phyloP scores from a whole-genome alignment of 345 rosid species.

The Cardamine resedifolia region DNA sequence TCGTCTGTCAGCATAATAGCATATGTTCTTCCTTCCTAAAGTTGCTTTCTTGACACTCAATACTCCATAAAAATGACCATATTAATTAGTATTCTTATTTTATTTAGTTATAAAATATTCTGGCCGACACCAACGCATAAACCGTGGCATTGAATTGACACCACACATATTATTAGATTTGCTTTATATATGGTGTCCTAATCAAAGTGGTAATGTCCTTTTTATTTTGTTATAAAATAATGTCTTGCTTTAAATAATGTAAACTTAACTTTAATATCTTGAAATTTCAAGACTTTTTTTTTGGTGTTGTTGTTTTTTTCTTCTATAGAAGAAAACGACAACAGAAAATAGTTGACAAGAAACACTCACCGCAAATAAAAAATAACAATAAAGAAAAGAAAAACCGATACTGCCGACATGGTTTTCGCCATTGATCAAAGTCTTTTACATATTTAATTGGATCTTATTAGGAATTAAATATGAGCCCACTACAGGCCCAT shows the following conservation, averaged over 20 bases:
- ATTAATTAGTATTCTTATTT: neutral
- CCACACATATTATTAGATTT: slow-evolving; percentile 6
- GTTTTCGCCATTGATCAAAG: too few relatives aligned
- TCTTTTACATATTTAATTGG: too few relatives aligned
- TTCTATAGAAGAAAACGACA: slow-evolving; percentile 25
- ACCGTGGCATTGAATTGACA: slow-evolving; percentile 32
- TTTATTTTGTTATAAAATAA: neutral
- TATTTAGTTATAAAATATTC: neutral
- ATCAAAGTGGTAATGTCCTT: slow-evolving; percentile 18
- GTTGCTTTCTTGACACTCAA: slow-evolving; percentile 27
- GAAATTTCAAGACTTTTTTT: neutral
- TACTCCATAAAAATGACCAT: slow-evolving; percentile 12
- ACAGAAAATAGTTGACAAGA: neutral
- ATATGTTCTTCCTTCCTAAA: slow-evolving; percentile 34
- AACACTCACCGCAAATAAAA: neutral
- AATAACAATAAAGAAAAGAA: neutral
- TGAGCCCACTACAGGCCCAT: slow-evolving; percentile 30
- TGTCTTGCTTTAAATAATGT: neutral
- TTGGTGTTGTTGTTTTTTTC: too few relatives aligned
- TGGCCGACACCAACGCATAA: slow-evolving; percentile 39
- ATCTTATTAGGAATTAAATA: neutral
- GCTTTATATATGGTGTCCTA: slow-evolving; percentile 22
- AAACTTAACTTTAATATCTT: slow-evolving; percentile 14
- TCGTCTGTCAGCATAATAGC: slow-evolving; percentile 30
- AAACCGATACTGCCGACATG: slow-evolving; percentile 12